These are phyloP conservation scores for Dalbergia cochinchinensis DNA, from an alignment of 306 rosid species.

Conservation along the genomic window DNA sequence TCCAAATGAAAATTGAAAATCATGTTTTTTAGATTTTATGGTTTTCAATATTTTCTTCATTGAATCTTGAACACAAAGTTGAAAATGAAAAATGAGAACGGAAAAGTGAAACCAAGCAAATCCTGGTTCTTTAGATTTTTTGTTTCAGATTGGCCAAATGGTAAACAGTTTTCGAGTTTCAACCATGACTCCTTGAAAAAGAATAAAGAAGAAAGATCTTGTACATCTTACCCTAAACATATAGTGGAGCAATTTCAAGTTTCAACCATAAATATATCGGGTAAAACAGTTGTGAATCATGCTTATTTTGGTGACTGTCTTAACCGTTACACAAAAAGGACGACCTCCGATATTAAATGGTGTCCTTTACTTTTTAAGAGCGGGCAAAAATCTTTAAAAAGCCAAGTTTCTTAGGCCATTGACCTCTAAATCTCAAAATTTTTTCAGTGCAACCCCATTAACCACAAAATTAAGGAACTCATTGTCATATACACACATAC, in stretches of 20 bases:
- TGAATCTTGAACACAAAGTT: no score
- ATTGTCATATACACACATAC: constrained; percentile 16
- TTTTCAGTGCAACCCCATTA: constrained; percentile 30
- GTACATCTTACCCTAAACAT: no score
- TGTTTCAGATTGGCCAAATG: not conserved
- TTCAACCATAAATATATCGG: constrained; percentile 15
- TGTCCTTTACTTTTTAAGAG: constrained; percentile 44
- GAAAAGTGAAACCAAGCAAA: no score
- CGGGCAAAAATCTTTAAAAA: constrained; percentile 40
- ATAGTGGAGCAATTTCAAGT: constrained; percentile 32
- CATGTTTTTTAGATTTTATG: no score
- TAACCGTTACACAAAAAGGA: not conserved
- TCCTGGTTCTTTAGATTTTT: no score
- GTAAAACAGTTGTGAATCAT: constrained; percentile 34
- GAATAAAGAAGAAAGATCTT: no score
- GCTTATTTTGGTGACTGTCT: constrained; percentile 43
- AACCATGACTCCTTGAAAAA: not conserved
- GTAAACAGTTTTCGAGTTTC: not conserved
- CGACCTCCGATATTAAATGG: constrained; percentile 52
- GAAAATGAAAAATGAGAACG: no score
- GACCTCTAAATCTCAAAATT: constrained; percentile 25
- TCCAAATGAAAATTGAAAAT: no score
- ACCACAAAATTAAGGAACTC: not conserved
- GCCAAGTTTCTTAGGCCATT: constrained; percentile 8
- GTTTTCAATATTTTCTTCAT: no score